These are phyloP conservation scores for Candida ulmi DNA, from an alignment of 805 yeast genomes.

Conservation along the genomic window DNA sequence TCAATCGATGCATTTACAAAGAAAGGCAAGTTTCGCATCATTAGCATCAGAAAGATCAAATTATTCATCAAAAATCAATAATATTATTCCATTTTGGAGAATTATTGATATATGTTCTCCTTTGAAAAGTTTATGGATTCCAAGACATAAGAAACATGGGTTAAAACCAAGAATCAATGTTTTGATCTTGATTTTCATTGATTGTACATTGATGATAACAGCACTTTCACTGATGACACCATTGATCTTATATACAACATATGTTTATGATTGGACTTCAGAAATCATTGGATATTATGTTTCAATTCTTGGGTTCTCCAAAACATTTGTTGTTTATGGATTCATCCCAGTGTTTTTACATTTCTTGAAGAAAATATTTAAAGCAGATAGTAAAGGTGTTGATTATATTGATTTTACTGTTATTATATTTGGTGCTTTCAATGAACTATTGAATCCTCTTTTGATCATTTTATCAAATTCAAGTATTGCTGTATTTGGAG, in stretches of 20 bases:
- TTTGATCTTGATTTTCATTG: slow-evolving; percentile 42
- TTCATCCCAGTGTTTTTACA: slow-evolving; percentile 45
- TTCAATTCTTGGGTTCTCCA: slow-evolving; percentile 43
- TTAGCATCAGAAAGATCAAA: slow-evolving; percentile 18
- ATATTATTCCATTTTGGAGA: not conserved
- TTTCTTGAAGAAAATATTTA: slow-evolving; percentile 30
- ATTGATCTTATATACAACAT: slow-evolving; percentile 47
- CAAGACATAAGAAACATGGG: slow-evolving; percentile 29
- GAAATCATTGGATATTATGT: slow-evolving; percentile 50
- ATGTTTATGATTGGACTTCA: slow-evolving; percentile 47
- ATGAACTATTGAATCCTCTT: slow-evolving; percentile 35
- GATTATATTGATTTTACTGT: slow-evolving; percentile 47
- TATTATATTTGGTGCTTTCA: slow-evolving; percentile 24
- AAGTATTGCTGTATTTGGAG: slow-evolving; percentile 25
- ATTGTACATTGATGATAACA: slow-evolving; percentile 35
- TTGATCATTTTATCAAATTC: slow-evolving; percentile 28
- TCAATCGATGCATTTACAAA: slow-evolving; percentile 29
- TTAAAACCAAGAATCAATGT: slow-evolving; percentile 39
- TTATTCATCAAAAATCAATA: not conserved
- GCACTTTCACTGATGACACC: slow-evolving; percentile 37
- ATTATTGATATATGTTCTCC: slow-evolving; percentile 36
- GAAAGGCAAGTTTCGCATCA: slow-evolving; percentile 27
- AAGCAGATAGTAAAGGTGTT: slow-evolving; percentile 33
- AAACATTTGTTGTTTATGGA: slow-evolving; percentile 43
- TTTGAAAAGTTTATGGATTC: slow-evolving; percentile 48